Conservation (phyloP, 768 basidiomycete genomes). For the Albatrellus ellisii region DNA sequence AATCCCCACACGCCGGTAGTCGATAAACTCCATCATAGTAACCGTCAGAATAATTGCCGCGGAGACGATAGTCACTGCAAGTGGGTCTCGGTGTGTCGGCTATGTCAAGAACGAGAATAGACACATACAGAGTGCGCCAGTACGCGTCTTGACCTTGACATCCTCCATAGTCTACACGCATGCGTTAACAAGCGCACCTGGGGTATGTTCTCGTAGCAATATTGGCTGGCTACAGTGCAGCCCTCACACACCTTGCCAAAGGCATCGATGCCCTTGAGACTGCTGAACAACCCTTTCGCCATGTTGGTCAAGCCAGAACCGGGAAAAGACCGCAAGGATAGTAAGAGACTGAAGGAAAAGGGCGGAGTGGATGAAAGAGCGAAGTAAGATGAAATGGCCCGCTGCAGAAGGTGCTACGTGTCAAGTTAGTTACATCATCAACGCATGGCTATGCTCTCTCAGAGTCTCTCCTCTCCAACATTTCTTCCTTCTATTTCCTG, state of each 20-base stretch:
- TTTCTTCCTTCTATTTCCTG: too few species aligned
- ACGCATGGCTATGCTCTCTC: too few species aligned
- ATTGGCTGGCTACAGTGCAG: too few species aligned
- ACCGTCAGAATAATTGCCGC: constrained; percentile 87
- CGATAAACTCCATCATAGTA: constrained; percentile 88
- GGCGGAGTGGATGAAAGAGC: neutral
- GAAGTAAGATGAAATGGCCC: neutral
- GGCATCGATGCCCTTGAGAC: constrained; percentile 89
- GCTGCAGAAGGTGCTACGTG: constrained; percentile 5
- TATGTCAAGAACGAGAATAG: neutral
- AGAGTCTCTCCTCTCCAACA: too few species aligned
- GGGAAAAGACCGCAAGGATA: constrained; percentile 6
- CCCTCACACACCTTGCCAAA: constrained; percentile 83
- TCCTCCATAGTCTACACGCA: constrained; percentile 83
- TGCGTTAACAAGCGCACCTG: too few species aligned
- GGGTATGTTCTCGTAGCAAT: too few species aligned
- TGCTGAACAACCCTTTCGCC: constrained; percentile 67
- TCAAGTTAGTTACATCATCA: constrained; percentile 1
- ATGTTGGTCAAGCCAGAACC: constrained; percentile 25
- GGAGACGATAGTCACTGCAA: constrained; percentile 79
- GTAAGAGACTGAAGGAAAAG: neutral
- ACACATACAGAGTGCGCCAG: constrained; percentile 74
- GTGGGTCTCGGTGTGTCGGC: neutral
- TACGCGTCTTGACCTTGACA: constrained; percentile 97
- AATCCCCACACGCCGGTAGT: constrained; percentile 77